These are phyloP conservation scores for Udeniomyces megalosporus DNA, from an alignment of 768 basidiomycete genomes.

Conservation along the genomic window DNA sequence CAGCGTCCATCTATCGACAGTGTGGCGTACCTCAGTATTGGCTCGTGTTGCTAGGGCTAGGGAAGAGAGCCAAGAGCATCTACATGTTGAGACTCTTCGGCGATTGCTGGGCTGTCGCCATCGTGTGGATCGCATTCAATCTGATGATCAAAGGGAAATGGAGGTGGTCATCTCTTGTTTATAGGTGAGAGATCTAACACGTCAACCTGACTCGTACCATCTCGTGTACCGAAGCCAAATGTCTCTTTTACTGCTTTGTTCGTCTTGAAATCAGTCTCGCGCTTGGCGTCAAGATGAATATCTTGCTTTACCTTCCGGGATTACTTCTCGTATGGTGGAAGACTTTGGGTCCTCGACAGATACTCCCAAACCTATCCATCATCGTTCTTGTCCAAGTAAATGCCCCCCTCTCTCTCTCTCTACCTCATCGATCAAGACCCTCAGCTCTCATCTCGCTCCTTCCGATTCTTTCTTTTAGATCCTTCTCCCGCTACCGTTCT, in stretches of 20 bases:
- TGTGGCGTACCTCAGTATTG: slow-evolving; percentile 21
- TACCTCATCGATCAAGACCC: background rate
- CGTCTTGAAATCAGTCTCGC: too few species aligned
- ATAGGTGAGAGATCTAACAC: too few species aligned
- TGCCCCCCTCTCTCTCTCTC: slow-evolving; percentile 45
- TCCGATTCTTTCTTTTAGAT: slow-evolving; percentile 35
- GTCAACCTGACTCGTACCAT: slow-evolving; percentile 58
- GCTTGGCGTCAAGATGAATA: slow-evolving; percentile 88
- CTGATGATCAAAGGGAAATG: slow-evolving; percentile 42
- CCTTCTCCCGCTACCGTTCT: slow-evolving; percentile 53
- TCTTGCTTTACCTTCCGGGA: slow-evolving; percentile 76
- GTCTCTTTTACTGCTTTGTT: background rate
- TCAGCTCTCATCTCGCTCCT: too few species aligned
- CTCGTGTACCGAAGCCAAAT: background rate
- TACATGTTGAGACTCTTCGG: slow-evolving; percentile 85
- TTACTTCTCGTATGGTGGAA: slow-evolving; percentile 68
- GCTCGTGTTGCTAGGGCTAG: slow-evolving; percentile 48
- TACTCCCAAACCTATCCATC: slow-evolving; percentile 17
- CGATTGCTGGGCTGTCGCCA: slow-evolving; percentile 68
- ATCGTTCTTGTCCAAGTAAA: slow-evolving; percentile 38
- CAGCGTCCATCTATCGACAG: slow-evolving; percentile 48
- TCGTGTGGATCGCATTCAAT: slow-evolving; percentile 48
- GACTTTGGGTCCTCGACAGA: slow-evolving; percentile 32
- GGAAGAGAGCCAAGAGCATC: slow-evolving; percentile 88
- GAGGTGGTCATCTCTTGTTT: too few species aligned